phyloP scores from a whole-genome alignment of 2,329 filamentous ascomycete species.

The Aureobasidium mangrovei region DNA sequence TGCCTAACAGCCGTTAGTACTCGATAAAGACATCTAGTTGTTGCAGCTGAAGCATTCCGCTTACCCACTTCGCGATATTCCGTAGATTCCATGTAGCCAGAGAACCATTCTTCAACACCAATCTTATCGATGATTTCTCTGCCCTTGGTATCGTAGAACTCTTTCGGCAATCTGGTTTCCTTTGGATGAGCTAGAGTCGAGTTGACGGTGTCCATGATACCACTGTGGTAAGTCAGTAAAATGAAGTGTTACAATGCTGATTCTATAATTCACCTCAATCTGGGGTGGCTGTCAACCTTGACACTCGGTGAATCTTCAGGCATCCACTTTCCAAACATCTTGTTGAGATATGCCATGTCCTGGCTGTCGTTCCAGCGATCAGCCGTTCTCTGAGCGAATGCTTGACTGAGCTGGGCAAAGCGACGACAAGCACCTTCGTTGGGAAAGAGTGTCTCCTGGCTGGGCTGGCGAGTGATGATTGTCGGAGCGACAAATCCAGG shows the following conservation, averaged over 20 bases:
- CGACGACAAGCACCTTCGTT: slow-evolving; percentile 42
- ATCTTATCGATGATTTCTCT: slow-evolving; percentile 62
- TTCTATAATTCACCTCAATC: slow-evolving; percentile 47
- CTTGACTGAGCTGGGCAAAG: slow-evolving; percentile 39
- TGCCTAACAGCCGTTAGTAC: slow-evolving; percentile 61
- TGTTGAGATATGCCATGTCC: slow-evolving; percentile 78
- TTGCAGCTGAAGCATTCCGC: neutral
- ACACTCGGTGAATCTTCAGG: slow-evolving; percentile 57
- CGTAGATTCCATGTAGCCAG: slow-evolving; percentile 2
- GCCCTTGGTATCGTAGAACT: slow-evolving; percentile 76
- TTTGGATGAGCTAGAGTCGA: slow-evolving; percentile 77
- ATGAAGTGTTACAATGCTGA: neutral
- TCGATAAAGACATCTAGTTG: neutral
- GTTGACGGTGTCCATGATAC: slow-evolving; percentile 92
- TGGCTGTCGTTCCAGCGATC: slow-evolving; percentile 48
- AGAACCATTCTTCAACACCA: slow-evolving; percentile 84
- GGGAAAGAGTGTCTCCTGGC: slow-evolving; percentile 43
- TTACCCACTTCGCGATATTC: slow-evolving; percentile 9
- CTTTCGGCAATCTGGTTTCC: slow-evolving; percentile 65
- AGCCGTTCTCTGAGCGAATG: slow-evolving; percentile 40
- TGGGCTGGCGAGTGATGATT: slow-evolving; percentile 36
- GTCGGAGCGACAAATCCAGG: slow-evolving; percentile 35
- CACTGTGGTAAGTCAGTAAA: slow-evolving; percentile 27
- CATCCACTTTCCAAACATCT: slow-evolving; percentile 76
- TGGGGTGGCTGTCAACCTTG: slow-evolving; percentile 74